Percentiles rank a stretch among this genome's conserved stretches.
phyloP scores from a whole-genome alignment of 805 yeast genomes.

The Lipomyces lipofer region DNA sequence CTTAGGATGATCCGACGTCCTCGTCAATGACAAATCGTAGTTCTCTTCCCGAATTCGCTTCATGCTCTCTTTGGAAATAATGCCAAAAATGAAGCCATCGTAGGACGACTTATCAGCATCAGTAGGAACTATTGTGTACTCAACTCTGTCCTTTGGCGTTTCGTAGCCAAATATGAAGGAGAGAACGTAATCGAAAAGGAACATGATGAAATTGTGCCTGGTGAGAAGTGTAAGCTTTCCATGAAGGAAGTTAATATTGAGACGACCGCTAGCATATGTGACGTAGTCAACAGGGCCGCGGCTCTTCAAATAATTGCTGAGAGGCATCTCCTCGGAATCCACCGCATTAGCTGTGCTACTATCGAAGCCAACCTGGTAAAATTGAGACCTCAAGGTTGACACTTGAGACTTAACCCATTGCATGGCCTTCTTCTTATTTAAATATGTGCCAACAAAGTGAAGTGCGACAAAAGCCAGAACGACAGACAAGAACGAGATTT shows the following conservation, averaged over 20 bases:
- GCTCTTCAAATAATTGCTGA: conserved; percentile 43
- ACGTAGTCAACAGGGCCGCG: conserved; percentile 64
- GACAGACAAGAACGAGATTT: conserved; percentile 55
- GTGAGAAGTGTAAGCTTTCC: conserved; percentile 66
- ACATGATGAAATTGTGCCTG: conserved; percentile 75
- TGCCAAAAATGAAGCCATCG: conserved; percentile 75
- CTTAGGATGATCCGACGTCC: conserved; percentile 67
- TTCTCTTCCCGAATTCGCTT: conserved; percentile 68
- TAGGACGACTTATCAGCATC: conserved; percentile 44
- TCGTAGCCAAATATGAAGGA: conserved; percentile 54
- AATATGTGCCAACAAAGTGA: conserved; percentile 58
- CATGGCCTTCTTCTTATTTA: conserved; percentile 59
- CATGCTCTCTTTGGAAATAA: conserved; percentile 86
- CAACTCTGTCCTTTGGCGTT: conserved; percentile 57
- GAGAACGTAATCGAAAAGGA: conserved; percentile 62
- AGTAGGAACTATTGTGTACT: conserved; percentile 60
- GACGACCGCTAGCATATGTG: conserved; percentile 86
- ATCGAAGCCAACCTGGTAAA: conserved; percentile 67
- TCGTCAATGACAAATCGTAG: conserved; percentile 82
- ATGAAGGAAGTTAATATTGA: conserved; percentile 64
- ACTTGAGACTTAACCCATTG: conserved; percentile 53
- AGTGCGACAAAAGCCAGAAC: conserved; percentile 51
- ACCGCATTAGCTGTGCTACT: conserved; percentile 26
- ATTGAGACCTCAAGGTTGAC: conserved; percentile 62
- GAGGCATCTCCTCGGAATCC: conserved; percentile 41